Percentiles rank a stretch among this genome's conserved stretches.
These are phyloP conservation scores for Mallotus nudiflorus DNA, from an alignment of 345 rosid species.

Conservation along the genomic window DNA sequence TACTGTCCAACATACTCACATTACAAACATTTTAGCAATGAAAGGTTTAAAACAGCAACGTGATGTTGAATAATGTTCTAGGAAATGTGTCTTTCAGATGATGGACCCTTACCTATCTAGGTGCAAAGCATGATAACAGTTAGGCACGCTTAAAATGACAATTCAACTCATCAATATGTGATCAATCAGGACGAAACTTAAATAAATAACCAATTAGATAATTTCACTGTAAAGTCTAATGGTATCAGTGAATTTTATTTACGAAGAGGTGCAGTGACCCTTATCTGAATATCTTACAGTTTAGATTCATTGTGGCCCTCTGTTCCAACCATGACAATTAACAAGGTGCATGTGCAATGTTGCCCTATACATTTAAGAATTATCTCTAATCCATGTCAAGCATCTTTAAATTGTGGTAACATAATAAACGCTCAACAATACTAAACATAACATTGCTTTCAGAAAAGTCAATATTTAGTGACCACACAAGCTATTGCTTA, in stretches of 20 bases:
- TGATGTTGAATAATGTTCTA: neutral
- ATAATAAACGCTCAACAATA: neutral
- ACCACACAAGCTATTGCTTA: neutral
- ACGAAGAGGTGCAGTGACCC: neutral
- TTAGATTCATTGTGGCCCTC: too few relatives aligned
- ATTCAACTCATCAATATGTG: neutral
- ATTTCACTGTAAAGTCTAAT: neutral
- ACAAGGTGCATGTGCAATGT: neutral
- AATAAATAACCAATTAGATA: neutral
- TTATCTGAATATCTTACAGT: too few relatives aligned
- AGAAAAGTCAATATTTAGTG: neutral
- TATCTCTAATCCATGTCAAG: neutral
- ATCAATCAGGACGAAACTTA: conserved; percentile 5
- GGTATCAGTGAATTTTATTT: neutral
- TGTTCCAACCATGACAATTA: neutral
- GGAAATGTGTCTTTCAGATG: neutral
- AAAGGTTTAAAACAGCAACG: neutral
- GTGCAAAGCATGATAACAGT: neutral
- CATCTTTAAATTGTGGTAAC: neutral
- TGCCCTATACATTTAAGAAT: too few relatives aligned
- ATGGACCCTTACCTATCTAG: neutral
- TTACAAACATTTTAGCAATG: neutral
- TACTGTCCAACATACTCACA: neutral
- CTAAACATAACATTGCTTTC: neutral
- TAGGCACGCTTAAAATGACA: neutral